phyloP scores from a whole-genome alignment of 257 asterid genomes.

The Paraleonurus japonicus region DNA sequence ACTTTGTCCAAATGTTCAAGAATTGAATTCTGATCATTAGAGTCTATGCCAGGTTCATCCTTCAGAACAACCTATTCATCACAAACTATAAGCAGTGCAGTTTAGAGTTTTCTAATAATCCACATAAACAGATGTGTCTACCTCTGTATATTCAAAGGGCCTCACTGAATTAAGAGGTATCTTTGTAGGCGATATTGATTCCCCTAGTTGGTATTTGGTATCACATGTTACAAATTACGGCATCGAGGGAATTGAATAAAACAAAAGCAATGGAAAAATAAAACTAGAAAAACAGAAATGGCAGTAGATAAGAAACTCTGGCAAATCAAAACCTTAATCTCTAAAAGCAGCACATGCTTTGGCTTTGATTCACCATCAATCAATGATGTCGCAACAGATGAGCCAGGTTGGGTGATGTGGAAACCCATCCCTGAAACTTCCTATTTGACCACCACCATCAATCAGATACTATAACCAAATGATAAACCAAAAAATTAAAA shows the following conservation, averaged over 20 bases:
- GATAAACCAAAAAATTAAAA: slow-evolving; percentile 20
- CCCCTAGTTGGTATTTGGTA: slow-evolving; percentile 52
- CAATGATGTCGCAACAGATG: slow-evolving; percentile 95
- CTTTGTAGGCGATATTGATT: slow-evolving; percentile 97
- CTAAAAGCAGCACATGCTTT: slow-evolving; percentile 91
- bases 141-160: slow-evolving; percentile 96
- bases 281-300: neutral
- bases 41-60: slow-evolving; percentile 88
- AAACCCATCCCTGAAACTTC: slow-evolving; percentile 99
- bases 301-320: slow-evolving; percentile 11
- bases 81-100: slow-evolving; percentile 25
- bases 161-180: slow-evolving; percentile 92
- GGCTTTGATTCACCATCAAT: slow-evolving; percentile 98
- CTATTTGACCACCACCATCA: slow-evolving; percentile 41
- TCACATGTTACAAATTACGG: slow-evolving; percentile 21
- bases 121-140: slow-evolving; percentile 33
- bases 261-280: neutral
- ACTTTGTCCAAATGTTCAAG: slow-evolving; percentile 93
- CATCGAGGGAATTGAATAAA: neutral
- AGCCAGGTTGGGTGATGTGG: slow-evolving; percentile 98
- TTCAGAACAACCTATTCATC: slow-evolving; percentile 74
- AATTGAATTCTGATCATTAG: slow-evolving; percentile 87
- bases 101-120: slow-evolving; percentile 26
- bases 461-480: slow-evolving; percentile 24
- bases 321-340: slow-evolving; percentile 68